Conservation (phyloP, 345 rosid genomes). For the Geranium brycei region DNA sequence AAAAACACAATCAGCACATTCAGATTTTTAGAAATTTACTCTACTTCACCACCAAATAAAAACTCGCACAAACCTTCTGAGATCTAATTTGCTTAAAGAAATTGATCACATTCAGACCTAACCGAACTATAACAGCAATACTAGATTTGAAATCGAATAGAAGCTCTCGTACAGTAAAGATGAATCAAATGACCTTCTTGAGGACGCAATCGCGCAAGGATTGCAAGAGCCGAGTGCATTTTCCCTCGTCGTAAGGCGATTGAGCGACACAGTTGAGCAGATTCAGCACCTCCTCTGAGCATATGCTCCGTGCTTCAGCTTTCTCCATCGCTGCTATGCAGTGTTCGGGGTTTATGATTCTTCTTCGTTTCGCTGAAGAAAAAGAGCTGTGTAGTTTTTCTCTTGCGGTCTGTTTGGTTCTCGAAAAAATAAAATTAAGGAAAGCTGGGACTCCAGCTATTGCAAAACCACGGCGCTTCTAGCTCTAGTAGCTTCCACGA, state of each 20-base stretch:
- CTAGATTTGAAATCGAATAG: neutral
- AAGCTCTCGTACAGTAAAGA: neutral
- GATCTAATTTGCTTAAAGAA: neutral
- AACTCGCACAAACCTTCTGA: too few relatives aligned
- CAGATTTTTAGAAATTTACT: too few relatives aligned
- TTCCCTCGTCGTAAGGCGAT: slow-evolving; percentile 50
- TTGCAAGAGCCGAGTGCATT: slow-evolving; percentile 42
- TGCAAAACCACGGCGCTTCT: too few relatives aligned
- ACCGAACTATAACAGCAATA: neutral
- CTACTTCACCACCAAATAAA: too few relatives aligned
- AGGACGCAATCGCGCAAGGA: slow-evolving; percentile 56
- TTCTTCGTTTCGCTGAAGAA: too few relatives aligned
- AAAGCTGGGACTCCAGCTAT: too few relatives aligned
- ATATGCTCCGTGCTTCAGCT: slow-evolving; percentile 26
- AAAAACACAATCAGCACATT: too few relatives aligned
- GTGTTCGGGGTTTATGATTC: too few relatives aligned
- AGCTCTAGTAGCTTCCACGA: too few relatives aligned
- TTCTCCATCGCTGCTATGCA: slow-evolving; percentile 25
- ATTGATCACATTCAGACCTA: neutral
- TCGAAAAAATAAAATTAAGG: too few relatives aligned
- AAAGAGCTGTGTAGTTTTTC: neutral
- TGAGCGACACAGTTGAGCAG: slow-evolving; percentile 76
- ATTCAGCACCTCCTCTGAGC: slow-evolving; percentile 54
- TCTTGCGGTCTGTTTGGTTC: too few relatives aligned
- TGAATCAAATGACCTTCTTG: slow-evolving; percentile 33